Base-by-base conservation (phyloP, 2,329 filamentous ascomycete species). In the Cryoendolithus antarcticus region DNA sequence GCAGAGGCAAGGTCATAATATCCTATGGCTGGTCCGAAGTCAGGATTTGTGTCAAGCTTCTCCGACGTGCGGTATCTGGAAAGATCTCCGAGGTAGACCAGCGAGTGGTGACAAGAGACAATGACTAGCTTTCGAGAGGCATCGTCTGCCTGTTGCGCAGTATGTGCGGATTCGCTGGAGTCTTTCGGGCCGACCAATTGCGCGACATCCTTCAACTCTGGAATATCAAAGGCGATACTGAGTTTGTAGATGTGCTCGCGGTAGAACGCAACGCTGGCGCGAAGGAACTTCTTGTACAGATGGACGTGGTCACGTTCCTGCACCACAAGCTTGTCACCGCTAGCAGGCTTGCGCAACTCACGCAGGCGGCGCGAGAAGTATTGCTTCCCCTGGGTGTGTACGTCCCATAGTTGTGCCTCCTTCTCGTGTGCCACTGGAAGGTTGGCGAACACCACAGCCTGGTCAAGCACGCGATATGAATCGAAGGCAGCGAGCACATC, bases 71-170 rank as follows among this genome's bases (percentile, higher is more conserved):
- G 80, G 62, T 95, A 98, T 46, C 91, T 78, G 36, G 84, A 84
- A 35, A 98, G 70, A 58, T 98, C 91, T 28, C 91, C 91, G 7
- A 96, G 74, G 48, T 81, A 85, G 43, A 95, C 80, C 40, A 96
- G 69, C 4, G 83, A 86, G 40, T 78, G 75, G 62, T 94, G 82
- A 57, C 84, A 93, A 3, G 85, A 86, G 40, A 70, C 65, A 31
- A 85, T 66, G 41, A 93, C 73, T 8, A 43, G 29, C 6, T 44
- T 34, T 19, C 44, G 34, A 12, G 36, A 37, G n/a, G 32, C 24
- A 24, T 24, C 12, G 30, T 43, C 30, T 43, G 43, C 52, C 47
- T 55, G 51, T 54, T 51, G 47, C 46, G 46, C 35, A 10, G 50
- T 47, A 19, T 19, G 15, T 19, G 15, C 15, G 15, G 15, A 19